These are phyloP conservation scores for Haematococcus sp. DNA, from an alignment of 139 green algal species.

Conservation along the genomic window DNA sequence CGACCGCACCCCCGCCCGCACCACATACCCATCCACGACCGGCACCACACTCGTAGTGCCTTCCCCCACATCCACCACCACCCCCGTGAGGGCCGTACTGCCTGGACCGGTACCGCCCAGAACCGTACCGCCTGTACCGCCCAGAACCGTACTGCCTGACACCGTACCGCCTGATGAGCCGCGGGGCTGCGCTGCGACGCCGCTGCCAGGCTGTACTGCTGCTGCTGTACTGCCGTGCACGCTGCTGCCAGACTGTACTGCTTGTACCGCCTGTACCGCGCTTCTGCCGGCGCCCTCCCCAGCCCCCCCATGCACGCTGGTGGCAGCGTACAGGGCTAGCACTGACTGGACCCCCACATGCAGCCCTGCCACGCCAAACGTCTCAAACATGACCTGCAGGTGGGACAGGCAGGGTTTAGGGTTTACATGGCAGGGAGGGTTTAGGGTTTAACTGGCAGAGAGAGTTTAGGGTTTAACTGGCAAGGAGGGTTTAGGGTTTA, in stretches of 20 bases:
- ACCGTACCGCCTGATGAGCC: not conserved
- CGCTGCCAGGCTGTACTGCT: not conserved
- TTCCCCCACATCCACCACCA: slow-evolving; percentile 76
- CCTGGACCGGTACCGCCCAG: not conserved
- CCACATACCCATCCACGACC: slow-evolving; percentile 76
- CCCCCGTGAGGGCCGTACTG: slow-evolving; percentile 57
- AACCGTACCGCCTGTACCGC: not conserved
- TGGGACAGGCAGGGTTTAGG: too few relatives aligned
- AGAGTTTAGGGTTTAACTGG: too few relatives aligned
- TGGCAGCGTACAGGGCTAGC: slow-evolving; percentile 51
- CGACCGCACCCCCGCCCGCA: slow-evolving; percentile 54
- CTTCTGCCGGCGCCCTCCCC: not conserved
- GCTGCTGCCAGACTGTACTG: too few relatives aligned
- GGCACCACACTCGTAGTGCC: slow-evolving; percentile 78
- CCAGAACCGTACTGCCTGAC: too few relatives aligned
- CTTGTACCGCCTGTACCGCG: not conserved
- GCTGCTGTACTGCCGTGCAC: too few relatives aligned
- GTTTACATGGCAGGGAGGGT: too few relatives aligned
- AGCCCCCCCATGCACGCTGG: not conserved
- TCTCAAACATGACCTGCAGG: slow-evolving; percentile 79
- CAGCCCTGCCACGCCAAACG: slow-evolving; percentile 74
- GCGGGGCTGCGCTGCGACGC: not conserved
- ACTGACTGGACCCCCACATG: slow-evolving; percentile 73
- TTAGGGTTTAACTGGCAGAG: too few relatives aligned
- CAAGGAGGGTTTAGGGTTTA: too few relatives aligned